Evolutionary conservation across 805 yeast species (phyloP), one percentile per base, ranked within the genome.

Genomic region (Lachancea lanzarotensis): DNA sequence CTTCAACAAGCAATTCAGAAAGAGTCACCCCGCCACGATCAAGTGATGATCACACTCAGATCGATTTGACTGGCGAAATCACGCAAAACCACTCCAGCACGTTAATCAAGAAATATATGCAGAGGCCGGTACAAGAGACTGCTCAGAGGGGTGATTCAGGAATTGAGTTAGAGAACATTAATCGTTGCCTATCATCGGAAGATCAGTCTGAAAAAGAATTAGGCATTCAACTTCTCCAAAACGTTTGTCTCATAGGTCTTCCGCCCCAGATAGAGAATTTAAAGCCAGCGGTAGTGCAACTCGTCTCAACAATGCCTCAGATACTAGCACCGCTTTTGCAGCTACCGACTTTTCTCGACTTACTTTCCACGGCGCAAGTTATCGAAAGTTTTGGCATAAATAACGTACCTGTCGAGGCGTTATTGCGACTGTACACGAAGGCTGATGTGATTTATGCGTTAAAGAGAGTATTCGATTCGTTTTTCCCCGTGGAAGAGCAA

Each of bases 371-470:
- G 3, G 44, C 47, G 2, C 47, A 56, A 19, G 43, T 60, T 1
- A 45, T 70, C 30, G 68, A 67, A 45, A 48, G 62, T 7, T 56
- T 59, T 22, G 62, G 71, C 0, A 56, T 67, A 1, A 64, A 62
- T 42, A 46, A 47, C 20, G 31, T 57, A 6, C 57, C 52, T 11
- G 17, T 55, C 3, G 48, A 43, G 2, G 46, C 53, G 9, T 26
- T 66, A 3, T 17, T 53, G 1, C 30, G 42, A 1, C 52, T 46
- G 18, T 50, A 52, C 29, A 48, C 51, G 2, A 29, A 22, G 1
- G 50, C 49, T 13, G 36, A 43, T 17, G 9, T 47, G 12, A 20
- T 45, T 26, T 18, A 11, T 4, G 38, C 33, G 12, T 43, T 46
- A 12, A 35, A 38, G 9, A 26, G 35, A 3, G 19, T 50, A 13